Base-by-base conservation (phyloP, 257 asterid genomes). In the Plectranthus barbatus region DNA sequence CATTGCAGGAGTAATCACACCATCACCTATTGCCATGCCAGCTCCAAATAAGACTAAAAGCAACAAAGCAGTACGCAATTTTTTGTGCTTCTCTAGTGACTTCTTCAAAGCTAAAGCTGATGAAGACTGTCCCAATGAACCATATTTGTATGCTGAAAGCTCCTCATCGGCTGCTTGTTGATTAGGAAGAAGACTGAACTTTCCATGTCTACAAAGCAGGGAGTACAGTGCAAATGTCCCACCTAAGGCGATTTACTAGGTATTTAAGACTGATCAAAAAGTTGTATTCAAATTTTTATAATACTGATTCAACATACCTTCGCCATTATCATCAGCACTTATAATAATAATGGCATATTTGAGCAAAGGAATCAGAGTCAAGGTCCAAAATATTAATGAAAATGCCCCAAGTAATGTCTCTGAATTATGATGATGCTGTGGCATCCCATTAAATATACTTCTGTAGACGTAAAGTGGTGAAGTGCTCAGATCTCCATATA, bases 91-190 rank as follows among this genome's bases (percentile, higher is more conserved):
- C 81, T 92, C 99, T 11, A 92, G 81, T 71, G 79, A 84, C 68
- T 91, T 78, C 86, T 76, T 92, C 66, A 89, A 56, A 23, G 82
- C 81, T 66, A 73, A 46, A 44, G 90, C 75, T 31, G 85, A 53
- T 34, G 86, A 68, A 67, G 86, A 68, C 68, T 77, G 96, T 74
- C 84, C 81, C 1, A 57, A 47, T 56, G 83, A 80, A 15, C 96
- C 95, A 77, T 83, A 84, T 77, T 81, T 92, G 79, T 86, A 92
- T 49, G 99, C 61, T 29, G 88, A 80, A 52, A 92, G 84, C 74
- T 92, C 99, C 83, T 88, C 98, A 54, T 92, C 98, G 54, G 98
- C 98, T 26, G 98, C 96, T 79, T 92, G 98, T 69, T 92, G 99
- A 81, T 89, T 92, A 54, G 99, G 94, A 80, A 92, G 99, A 74